Evolutionary conservation across 371 early-diverging fungal genomes (phyloP).

Genomic region (Capillidium heterosporum): DNA sequence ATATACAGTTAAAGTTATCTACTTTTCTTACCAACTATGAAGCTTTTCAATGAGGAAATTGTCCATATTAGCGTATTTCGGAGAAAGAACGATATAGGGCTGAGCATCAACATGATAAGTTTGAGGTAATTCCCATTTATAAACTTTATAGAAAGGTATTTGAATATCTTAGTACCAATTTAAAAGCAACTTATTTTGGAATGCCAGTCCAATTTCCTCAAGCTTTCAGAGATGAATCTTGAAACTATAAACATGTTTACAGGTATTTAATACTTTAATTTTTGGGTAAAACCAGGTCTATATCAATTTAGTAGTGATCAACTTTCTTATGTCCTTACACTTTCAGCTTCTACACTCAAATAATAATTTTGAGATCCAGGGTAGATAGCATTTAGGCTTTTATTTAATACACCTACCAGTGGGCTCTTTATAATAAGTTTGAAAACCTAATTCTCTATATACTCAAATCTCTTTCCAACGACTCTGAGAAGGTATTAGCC

Average conservation of each 20-base stretch:
- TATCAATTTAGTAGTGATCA: constrained; percentile 71
- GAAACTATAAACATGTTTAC: constrained; percentile 42
- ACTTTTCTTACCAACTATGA: constrained; percentile 64
- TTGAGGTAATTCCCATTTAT: background rate
- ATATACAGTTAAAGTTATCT: constrained; percentile 32
- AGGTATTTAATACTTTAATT: constrained; percentile 8
- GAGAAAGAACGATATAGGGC: constrained; percentile 40
- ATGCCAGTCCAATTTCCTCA: constrained; percentile 24
- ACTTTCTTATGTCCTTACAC: constrained; percentile 54
- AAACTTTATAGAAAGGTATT: constrained; percentile 44
- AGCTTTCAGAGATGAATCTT: constrained; percentile 40
- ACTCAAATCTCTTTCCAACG: constrained; percentile 49
- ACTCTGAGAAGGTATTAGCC: constrained; percentile 63
- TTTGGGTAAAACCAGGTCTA: constrained; percentile 64
- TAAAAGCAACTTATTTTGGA: constrained; percentile 55
- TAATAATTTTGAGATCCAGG: background rate
- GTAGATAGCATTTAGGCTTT: constrained; percentile 10
- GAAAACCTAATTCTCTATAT: constrained; percentile 18
- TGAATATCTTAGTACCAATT: constrained; percentile 44
- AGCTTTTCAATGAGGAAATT: constrained; percentile 79
- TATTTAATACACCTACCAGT: constrained; percentile 13
- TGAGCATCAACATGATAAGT: constrained; percentile 47
- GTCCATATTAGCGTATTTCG: constrained; percentile 57
- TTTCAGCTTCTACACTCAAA: constrained; percentile 36
- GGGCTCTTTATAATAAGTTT: constrained; percentile 20